Evolutionary conservation across 2,329 filamentous ascomycete genomes (phyloP), one percentile per base, ranked within the genome.

Genomic region (Hymenoscyphus repandus): DNA sequence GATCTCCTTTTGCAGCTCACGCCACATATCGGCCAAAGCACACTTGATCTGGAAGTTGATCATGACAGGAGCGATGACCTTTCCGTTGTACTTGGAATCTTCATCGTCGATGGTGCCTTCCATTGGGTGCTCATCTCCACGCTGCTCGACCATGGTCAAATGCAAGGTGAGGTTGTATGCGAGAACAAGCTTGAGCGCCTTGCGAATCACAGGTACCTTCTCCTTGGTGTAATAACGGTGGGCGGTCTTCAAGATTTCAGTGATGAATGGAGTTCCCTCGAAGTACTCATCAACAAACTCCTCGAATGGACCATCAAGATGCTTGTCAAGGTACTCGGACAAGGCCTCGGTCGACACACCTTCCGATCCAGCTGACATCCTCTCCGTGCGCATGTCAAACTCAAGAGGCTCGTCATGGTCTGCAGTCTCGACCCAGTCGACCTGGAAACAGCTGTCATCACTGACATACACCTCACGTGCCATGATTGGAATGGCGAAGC

Each of bases 1-100:
- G 34, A 96, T 90, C 62, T 96, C 92, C 74, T 95, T 95, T 70
- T 96, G 91, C 51, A 97, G 77, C 70, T 96, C 91, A 58, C 92
- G 90, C 92, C 92, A 97, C 89, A 96, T 95, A 65, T 95, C 90
- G 59, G 91, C 92, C 73, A 97, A 85, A 49, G 91, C 91, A 64
- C 88, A 93, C 80, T 97, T 97, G 76, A 97, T 90, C 74, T 96
- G 90, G 81, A 96, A 96, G 77, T 96, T 97, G 80, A 97, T 95
- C 91, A 97, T 95, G 67, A 96, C 91, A 11, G 92, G 92, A 13
- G 92, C 92, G 56, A 96, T 84, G 33, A 86, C 91, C 75, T 92
- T 92, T 65, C 91, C 91, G 62, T 80, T 86, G 76, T 86, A 96
- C 68, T 89, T 93, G 59, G 90, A 95, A 48, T 85, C 81, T 63